Evolutionary conservation across 345 rosid species (phyloP).

Genomic region (Rhodomyrtus tomentosa): DNA sequence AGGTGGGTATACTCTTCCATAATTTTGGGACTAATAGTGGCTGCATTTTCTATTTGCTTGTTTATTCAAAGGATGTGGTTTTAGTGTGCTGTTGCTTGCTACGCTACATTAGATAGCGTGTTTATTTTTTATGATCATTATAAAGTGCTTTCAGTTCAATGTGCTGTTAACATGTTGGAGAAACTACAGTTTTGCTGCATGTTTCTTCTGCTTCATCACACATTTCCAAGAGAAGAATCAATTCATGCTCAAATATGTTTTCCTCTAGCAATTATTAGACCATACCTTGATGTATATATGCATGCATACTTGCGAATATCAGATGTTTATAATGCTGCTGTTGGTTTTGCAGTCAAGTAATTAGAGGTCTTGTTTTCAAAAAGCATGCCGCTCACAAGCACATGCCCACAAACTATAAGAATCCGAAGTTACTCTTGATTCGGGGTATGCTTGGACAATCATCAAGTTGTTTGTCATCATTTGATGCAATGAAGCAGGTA

Average conservation of each 20-base stretch:
- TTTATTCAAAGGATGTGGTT: neutral
- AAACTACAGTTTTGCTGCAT: neutral
- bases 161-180: neutral
- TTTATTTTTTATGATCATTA: neutral
- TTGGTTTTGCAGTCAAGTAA: slow-evolving; percentile 55
- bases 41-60: neutral
- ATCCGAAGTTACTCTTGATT: slow-evolving; percentile 66
- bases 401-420: slow-evolving; percentile 73
- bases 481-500: slow-evolving; percentile 65
- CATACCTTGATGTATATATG: neutral
- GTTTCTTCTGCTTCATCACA: neutral
- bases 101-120: neutral
- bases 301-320: neutral
- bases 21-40: neutral
- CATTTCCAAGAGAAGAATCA: neutral
- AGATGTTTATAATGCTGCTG: neutral
- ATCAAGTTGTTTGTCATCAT: slow-evolving; percentile 62
- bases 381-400: slow-evolving; percentile 96
- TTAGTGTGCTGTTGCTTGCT: neutral
- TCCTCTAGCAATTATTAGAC: neutral
- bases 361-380: slow-evolving; percentile 84
- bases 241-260: neutral
- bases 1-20: slow-evolving; percentile 37
- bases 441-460: slow-evolving; percentile 70
- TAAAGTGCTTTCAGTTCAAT: neutral